Evolutionary conservation across 2,329 filamentous ascomycete species (phyloP).

Genomic region (Fusarium oligoseptatum): DNA sequence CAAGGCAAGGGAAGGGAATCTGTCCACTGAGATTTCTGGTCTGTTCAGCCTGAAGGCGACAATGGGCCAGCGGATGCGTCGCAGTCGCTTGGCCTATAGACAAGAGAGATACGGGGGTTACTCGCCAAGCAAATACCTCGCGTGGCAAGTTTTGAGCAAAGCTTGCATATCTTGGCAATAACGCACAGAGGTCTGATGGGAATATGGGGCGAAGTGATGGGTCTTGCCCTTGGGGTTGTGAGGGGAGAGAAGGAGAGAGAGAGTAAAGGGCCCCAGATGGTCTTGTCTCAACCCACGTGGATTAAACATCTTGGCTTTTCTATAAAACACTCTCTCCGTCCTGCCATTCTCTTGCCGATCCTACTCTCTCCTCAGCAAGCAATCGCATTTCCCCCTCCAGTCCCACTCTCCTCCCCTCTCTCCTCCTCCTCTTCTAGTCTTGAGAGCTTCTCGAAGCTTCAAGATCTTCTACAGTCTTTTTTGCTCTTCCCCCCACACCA

Average conservation of each 20-base stretch:
- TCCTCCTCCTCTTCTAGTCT: neutral
- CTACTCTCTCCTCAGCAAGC: slow-evolving; percentile 1
- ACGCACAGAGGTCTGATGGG: slow-evolving; percentile 6
- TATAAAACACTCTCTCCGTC: slow-evolving; percentile 10
- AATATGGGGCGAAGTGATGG: slow-evolving; percentile 11
- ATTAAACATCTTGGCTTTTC: slow-evolving; percentile 25
- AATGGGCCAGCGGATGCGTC: neutral
- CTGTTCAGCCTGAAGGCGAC: slow-evolving; percentile 9
- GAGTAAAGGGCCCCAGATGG: neutral
- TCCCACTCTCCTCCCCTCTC: neutral
- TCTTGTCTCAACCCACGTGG: slow-evolving; percentile 9
- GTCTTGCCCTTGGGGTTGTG: slow-evolving; percentile 3
- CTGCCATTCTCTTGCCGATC: neutral
- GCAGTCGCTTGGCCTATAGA: neutral
- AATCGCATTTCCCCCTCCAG: neutral
- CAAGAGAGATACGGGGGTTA: neutral
- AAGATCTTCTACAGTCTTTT: neutral
- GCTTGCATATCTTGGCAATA: slow-evolving; percentile 24
- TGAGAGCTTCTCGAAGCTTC: neutral
- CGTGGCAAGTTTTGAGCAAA: slow-evolving; percentile 21
- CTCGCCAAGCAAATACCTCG: slow-evolving; percentile 18
- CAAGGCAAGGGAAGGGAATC: neutral
- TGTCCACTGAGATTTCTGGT: neutral
- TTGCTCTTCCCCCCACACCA: neutral
- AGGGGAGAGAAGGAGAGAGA: neutral